Conservation (phyloP, 2,329 filamentous ascomycete species). For the Fusarium sp. region DNA sequence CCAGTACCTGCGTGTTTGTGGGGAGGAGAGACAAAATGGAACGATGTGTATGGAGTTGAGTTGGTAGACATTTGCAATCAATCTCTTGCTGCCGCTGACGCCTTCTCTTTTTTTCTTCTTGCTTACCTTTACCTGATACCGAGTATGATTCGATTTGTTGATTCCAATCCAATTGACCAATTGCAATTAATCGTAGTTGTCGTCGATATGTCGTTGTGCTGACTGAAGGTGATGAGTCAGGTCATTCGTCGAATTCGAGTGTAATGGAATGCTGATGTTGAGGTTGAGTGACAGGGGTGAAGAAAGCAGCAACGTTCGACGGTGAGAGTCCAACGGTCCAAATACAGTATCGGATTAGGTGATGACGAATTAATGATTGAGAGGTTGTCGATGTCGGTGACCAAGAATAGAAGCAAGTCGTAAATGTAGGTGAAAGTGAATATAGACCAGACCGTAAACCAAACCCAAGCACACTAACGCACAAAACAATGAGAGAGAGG, state of each 20-base stretch:
- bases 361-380: constrained; percentile 11
- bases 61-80: constrained; percentile 18
- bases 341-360: constrained; percentile 13
- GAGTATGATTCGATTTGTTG: background rate
- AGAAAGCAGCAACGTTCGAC: constrained; percentile 8
- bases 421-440: constrained; percentile 1
- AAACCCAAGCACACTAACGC: constrained; percentile 20
- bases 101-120: constrained; percentile 11
- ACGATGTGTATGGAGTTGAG: constrained; percentile 11
- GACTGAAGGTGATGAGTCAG: constrained; percentile 19
- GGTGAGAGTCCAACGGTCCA: constrained; percentile 5
- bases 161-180: constrained; percentile 7
- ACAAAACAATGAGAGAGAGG: constrained; percentile 16
- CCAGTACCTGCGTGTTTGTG: constrained; percentile 31
- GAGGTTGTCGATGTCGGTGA: constrained; percentile 11
- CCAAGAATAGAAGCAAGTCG: constrained; percentile 11
- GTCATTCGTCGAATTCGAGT: constrained; percentile 20
- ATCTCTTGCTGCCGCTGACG: constrained; percentile 17
- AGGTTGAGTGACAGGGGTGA: constrained; percentile 12
- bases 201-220: constrained; percentile 27
- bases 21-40: constrained; percentile 18
- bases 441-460: constrained; percentile 12
- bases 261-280: constrained; percentile 30
- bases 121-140: constrained; percentile 23
- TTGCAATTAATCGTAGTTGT: background rate